These are phyloP conservation scores for Protostelium mycophagum DNA, from an alignment of 78 protist genomes.

Conservation along the genomic window DNA sequence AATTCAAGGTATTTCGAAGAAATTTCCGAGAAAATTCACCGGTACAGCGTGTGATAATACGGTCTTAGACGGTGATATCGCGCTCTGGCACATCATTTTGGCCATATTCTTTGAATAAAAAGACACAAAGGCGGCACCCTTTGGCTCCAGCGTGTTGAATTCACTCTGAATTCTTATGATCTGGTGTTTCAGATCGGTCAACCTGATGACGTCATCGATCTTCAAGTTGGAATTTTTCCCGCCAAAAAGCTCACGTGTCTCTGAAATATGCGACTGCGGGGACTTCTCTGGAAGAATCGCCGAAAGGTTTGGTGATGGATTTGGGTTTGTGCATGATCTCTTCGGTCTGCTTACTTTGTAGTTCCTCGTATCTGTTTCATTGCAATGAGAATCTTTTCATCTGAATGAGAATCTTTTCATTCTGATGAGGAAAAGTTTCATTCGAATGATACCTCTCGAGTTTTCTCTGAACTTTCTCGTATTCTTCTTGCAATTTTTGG, in stretches of 20 bases:
- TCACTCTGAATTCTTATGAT: background rate
- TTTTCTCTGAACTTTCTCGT: background rate
- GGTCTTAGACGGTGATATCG: background rate
- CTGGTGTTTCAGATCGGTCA: no score
- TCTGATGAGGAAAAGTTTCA: no score
- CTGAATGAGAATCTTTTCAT: no score
- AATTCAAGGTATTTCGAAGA: no score
- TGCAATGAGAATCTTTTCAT: background rate
- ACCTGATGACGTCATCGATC: background rate
- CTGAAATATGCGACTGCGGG: background rate
- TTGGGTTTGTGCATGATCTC: background rate
- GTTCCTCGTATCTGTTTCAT: background rate
- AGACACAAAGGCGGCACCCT: background rate
- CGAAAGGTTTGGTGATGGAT: background rate
- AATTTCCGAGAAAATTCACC: background rate
- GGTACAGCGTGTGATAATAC: background rate
- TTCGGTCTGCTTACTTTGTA: background rate
- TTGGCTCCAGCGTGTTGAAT: background rate
- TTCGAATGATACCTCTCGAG: background rate
- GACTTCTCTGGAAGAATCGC: background rate
- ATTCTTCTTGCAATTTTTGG: background rate
- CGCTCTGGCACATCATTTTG: background rate
- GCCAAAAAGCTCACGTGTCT: no score
- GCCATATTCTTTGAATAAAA: background rate
- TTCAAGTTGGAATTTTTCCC: no score